These are phyloP conservation scores for Ogataea ganodermae DNA, from an alignment of 805 yeast species.

Conservation along the genomic window DNA sequence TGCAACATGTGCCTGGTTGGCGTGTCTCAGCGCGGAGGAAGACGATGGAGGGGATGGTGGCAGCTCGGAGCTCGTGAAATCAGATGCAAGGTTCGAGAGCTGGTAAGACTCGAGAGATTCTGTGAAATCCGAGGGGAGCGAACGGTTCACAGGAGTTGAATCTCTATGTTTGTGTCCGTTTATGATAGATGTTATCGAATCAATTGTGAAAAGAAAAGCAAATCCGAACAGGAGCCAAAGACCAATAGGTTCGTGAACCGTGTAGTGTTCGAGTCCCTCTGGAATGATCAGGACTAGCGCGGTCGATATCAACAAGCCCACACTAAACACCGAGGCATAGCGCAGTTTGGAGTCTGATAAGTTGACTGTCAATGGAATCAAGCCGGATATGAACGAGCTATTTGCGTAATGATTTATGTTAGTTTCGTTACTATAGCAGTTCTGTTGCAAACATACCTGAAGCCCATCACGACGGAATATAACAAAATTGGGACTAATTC, in stretches of 20 bases:
- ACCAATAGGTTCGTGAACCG: conserved; percentile 41
- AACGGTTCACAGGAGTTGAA: neutral
- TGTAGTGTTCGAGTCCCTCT: conserved; percentile 54
- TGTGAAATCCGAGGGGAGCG: neutral
- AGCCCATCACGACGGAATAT: conserved; percentile 27
- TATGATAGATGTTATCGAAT: conserved; percentile 30
- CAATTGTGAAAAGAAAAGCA: conserved; percentile 52
- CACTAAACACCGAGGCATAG: conserved; percentile 51
- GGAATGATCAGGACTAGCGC: conserved; percentile 62
- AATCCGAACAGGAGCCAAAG: conserved; percentile 55
- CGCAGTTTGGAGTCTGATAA: conserved; percentile 35
- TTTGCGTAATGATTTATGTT: neutral
- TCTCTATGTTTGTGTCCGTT: conserved; percentile 2
- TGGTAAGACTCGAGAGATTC: conserved; percentile 4
- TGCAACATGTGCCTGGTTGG: neutral
- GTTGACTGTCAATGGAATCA: conserved; percentile 29
- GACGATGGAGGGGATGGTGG: conserved; percentile 13
- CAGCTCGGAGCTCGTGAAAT: neutral
- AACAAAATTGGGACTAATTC: conserved; percentile 18
- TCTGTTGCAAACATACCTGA: conserved; percentile 16
- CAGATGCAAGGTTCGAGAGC: conserved; percentile 1
- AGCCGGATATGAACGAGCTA: conserved; percentile 33
- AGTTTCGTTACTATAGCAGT: too few species aligned
- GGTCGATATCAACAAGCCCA: conserved; percentile 63
- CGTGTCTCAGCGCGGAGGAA: conserved; percentile 2